phyloP scores from a whole-genome alignment of 768 basidiomycete species.

The Panaeolus cyanescens region DNA sequence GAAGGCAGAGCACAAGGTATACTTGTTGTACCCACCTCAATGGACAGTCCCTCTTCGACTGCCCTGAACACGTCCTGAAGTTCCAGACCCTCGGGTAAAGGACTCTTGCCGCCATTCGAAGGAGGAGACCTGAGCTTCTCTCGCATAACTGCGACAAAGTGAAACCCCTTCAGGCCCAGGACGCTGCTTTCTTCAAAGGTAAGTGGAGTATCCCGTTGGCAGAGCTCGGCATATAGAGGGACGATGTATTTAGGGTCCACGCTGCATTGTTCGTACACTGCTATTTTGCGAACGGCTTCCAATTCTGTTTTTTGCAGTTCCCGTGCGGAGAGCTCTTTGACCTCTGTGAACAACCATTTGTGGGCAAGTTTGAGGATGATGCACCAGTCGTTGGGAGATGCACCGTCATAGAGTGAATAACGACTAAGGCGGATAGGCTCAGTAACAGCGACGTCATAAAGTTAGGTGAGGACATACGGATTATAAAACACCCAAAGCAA shows the following conservation, averaged over 20 bases:
- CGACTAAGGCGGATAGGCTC: conserved; percentile 34
- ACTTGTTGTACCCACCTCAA: conserved; percentile 18
- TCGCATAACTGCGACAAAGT: conserved; percentile 50
- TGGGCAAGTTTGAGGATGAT: conserved; percentile 59
- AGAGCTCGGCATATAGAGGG: conserved; percentile 57
- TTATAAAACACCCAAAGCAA: conserved; percentile 55
- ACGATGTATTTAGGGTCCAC: conserved; percentile 51
- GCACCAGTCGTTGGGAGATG: conserved; percentile 53
- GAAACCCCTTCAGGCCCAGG: conserved; percentile 53
- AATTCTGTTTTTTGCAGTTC: conserved; percentile 53
- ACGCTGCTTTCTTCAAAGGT: conserved; percentile 54
- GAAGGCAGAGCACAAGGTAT: neutral
- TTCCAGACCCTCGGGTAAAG: conserved; percentile 12
- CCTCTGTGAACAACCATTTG: conserved; percentile 56
- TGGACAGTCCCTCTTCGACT: conserved; percentile 10
- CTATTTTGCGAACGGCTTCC: conserved; percentile 44
- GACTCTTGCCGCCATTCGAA: conserved; percentile 19
- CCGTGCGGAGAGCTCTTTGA: conserved; percentile 58
- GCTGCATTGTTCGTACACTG: conserved; percentile 52
- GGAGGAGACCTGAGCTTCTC: conserved; percentile 43
- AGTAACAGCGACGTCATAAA: neutral
- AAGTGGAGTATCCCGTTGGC: conserved; percentile 50
- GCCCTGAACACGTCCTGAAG: conserved; percentile 15
- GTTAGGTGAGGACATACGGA: conserved; percentile 15
- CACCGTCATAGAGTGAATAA: conserved; percentile 54